Evolutionary conservation across 495 filamentous ascomycete species (phyloP).

Genomic region (Tuber umbilicatum): DNA sequence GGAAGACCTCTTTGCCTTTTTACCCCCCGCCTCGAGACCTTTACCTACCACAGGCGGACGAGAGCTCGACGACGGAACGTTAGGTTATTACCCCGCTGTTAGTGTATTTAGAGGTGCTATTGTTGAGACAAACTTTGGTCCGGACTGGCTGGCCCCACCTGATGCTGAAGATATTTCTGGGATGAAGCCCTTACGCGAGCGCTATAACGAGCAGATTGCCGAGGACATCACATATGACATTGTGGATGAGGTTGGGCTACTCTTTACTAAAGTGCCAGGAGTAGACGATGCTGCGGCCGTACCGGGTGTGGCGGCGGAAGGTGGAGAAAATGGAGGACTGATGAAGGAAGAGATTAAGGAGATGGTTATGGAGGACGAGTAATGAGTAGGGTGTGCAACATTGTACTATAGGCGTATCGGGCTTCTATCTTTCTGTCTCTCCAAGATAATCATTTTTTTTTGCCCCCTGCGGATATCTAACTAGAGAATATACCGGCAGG

Average conservation of each 20-base stretch:
- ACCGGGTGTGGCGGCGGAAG: slow-evolving; percentile 42
- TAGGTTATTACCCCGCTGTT: slow-evolving; percentile 92
- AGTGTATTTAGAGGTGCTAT: slow-evolving; percentile 87
- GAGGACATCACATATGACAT: slow-evolving; percentile 91
- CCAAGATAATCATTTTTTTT: not conserved
- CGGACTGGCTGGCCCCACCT: slow-evolving; percentile 81
- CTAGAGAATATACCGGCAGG: not conserved
- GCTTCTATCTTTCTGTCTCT: not conserved
- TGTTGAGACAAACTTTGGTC: slow-evolving; percentile 85
- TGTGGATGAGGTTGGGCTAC: slow-evolving; percentile 82
- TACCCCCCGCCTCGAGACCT: slow-evolving; percentile 82
- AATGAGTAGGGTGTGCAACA: not conserved
- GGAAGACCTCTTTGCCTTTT: slow-evolving; percentile 79
- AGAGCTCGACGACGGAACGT: slow-evolving; percentile 83
- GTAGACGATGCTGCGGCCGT: slow-evolving; percentile 43
- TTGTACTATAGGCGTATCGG: not conserved
- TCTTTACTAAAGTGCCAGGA: slow-evolving; percentile 56
- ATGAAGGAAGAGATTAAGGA: slow-evolving; percentile 54
- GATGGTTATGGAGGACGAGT: slow-evolving; percentile 58
- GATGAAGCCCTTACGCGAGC: slow-evolving; percentile 61
- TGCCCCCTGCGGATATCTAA: not conserved
- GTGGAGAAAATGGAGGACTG: slow-evolving; percentile 38
- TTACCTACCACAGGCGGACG: slow-evolving; percentile 66
- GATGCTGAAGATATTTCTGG: slow-evolving; percentile 45
- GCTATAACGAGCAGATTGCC: slow-evolving; percentile 89